phyloP scores from a whole-genome alignment of 1,139 yeast genomes.

The Wickerhamomyces sp. region DNA sequence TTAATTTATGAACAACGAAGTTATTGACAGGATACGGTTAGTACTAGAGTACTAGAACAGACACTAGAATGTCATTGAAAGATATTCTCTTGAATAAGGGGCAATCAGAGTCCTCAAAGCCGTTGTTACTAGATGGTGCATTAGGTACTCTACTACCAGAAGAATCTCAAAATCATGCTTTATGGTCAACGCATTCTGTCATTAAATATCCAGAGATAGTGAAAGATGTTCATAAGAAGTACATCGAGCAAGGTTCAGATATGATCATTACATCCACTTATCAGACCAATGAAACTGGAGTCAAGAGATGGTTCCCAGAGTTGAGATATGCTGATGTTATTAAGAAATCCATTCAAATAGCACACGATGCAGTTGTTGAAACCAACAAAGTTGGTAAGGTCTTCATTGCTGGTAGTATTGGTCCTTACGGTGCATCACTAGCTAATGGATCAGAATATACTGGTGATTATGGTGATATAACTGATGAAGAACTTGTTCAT shows the following conservation, averaged over 20 bases:
- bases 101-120: slow-evolving; percentile 1
- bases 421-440: slow-evolving; percentile 67
- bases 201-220: slow-evolving; percentile 43
- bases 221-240: slow-evolving; percentile 44
- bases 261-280: slow-evolving; percentile 57
- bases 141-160: slow-evolving; percentile 15
- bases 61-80: not conserved
- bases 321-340: slow-evolving; percentile 16
- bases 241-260: slow-evolving; percentile 52
- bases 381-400: slow-evolving; percentile 15
- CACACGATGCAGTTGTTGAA: slow-evolving; percentile 21
- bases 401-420: slow-evolving; percentile 56
- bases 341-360: slow-evolving; percentile 26
- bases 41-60: not conserved
- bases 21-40: too few species aligned
- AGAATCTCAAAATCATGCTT: slow-evolving; percentile 27
- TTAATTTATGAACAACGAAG: too few species aligned
- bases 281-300: slow-evolving; percentile 36
- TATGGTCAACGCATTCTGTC: slow-evolving; percentile 63
- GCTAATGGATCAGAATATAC: slow-evolving; percentile 68
- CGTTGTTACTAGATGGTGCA: slow-evolving; percentile 19
- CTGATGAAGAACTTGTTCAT: slow-evolving; percentile 30
- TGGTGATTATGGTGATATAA: slow-evolving; percentile 43
- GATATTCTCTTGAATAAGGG: not conserved
- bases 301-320: slow-evolving; percentile 11